Base-by-base conservation (phyloP, 805 yeast species). In the Lachancea quebecensis region DNA sequence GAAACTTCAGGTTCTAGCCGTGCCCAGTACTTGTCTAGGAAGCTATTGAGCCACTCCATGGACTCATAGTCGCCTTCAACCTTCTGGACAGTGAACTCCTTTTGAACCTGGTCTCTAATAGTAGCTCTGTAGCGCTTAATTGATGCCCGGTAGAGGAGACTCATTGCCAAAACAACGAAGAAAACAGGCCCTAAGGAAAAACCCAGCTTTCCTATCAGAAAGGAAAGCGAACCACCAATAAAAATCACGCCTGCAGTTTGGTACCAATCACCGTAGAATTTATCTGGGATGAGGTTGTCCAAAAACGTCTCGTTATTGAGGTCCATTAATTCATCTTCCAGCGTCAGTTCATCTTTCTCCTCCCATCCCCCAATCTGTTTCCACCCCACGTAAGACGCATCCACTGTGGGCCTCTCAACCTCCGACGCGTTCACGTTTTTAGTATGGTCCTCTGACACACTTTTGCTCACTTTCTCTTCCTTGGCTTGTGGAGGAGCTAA, bases 191-290 rank as follows among this genome's bases (percentile, higher is more conserved):
- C 93, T 44, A 90, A 57, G 6, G 89, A 79, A 55, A 90, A 82
- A 39, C 79, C 73, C 51, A 85, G 76, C 66, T 82, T 77, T 9
- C 98, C 99, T 35, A 86, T 56, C 2, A 82, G 53, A 81, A 91
- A 90, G 3, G 95, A 85, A 12, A 84, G 60, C 11, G 85, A 60
- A 0, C 85, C 89, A 6, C 84, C 88, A 17, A 75, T 62, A 28
- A 84, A 70, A 47, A 88, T 68, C 32, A 81, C 73, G 0, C 78
- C 96, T n/a, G 82, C 81, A 42, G 83, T 82, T 64, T 93, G 98
- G 60, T 83, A 93, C 99, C 99, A 93, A 60, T 93, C 98, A 43
- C 99, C 99, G 56, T 85, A 86, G 12, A 79, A 75, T 32, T 67
- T 71, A 27, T 86, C 83, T 7, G 95, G 95, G 44, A 93, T 67